Percentiles rank a stretch among this genome's conserved stretches.
Conservation (phyloP, 2,329 filamentous ascomycete genomes). For the Tolypocladium album region DNA sequence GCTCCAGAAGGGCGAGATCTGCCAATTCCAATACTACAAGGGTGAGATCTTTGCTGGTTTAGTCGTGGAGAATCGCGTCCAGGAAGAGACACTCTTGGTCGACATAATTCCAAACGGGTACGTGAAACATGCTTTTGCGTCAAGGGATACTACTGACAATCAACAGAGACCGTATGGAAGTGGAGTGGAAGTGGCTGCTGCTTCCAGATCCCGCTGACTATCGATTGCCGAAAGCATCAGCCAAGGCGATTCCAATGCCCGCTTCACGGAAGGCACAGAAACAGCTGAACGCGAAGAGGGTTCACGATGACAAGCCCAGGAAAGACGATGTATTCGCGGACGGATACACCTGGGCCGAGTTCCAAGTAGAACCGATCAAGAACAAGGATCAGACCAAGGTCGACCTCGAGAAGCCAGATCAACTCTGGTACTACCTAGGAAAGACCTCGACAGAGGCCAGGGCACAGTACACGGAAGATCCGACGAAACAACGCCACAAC, state of each 20-base stretch:
- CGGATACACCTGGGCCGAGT: constrained; percentile 69
- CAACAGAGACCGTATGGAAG: constrained; percentile 58
- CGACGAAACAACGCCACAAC: constrained; percentile 47
- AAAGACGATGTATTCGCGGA: constrained; percentile 58
- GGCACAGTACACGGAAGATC: constrained; percentile 82
- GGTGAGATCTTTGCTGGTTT: constrained; percentile 86
- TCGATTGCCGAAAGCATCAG: constrained; percentile 62
- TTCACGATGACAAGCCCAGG: constrained; percentile 49
- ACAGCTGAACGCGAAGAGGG: constrained; percentile 55
- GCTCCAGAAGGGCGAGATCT: constrained; percentile 62
- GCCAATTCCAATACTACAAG: constrained; percentile 76
- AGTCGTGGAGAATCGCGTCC: constrained; percentile 69
- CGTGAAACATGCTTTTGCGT: constrained; percentile 19
- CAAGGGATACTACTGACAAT: constrained; percentile 25
- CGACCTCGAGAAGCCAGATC: constrained; percentile 60
- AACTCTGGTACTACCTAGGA: constrained; percentile 83
- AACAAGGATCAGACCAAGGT: constrained; percentile 57
- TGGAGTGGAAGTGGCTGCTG: constrained; percentile 76
- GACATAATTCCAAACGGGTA: constrained; percentile 80
- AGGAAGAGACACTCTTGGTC: constrained; percentile 67
- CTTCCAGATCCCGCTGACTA: constrained; percentile 62
- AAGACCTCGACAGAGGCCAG: constrained; percentile 80
- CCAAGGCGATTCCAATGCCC: constrained; percentile 62
- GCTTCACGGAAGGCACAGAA: constrained; percentile 51
- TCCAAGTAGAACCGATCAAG: constrained; percentile 49